Evolutionary conservation across 2,329 filamentous ascomycete genomes (phyloP).

Genomic region (Colletotrichum camelliae): DNA sequence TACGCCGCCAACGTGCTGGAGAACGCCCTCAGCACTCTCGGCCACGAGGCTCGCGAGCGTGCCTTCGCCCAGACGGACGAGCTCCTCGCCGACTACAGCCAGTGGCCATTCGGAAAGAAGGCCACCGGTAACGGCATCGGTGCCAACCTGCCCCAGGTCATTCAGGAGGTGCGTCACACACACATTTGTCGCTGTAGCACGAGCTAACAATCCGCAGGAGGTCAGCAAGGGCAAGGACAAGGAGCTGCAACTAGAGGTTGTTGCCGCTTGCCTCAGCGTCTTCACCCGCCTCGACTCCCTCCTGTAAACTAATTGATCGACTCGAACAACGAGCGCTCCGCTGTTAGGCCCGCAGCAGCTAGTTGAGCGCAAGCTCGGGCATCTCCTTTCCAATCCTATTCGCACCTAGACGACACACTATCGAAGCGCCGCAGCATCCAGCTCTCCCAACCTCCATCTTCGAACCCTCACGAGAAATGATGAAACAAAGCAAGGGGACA

Average conservation of each 20-base stretch:
- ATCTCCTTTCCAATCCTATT: background rate
- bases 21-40: conserved; percentile 92
- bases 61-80: conserved; percentile 98
- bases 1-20: conserved; percentile 98
- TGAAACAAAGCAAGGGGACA: background rate
- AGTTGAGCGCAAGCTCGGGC: background rate
- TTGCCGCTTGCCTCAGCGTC: conserved; percentile 94
- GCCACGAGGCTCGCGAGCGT: conserved; percentile 91
- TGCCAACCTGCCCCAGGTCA: conserved; percentile 87
- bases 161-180: conserved; percentile 66
- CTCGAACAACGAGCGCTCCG: background rate
- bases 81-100: conserved; percentile 92
- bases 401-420: conserved; percentile 9
- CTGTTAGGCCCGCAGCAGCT: background rate
- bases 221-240: conserved; percentile 87
- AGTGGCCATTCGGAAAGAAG: conserved; percentile 94
- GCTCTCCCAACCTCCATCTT: background rate
- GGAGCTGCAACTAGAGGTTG: conserved; percentile 95
- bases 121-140: conserved; percentile 82
- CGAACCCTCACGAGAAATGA: conserved; percentile 20
- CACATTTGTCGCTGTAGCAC: too few relatives aligned
- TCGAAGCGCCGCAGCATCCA: conserved; percentile 4
- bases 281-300: conserved; percentile 97
- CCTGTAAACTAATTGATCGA: conserved; percentile 61
- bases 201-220: conserved; percentile 58